Percentiles rank a stretch among this genome's conserved stretches.
Evolutionary conservation across 2,329 filamentous ascomycete species (phyloP).

Genomic region (Claviceps sp.): DNA sequence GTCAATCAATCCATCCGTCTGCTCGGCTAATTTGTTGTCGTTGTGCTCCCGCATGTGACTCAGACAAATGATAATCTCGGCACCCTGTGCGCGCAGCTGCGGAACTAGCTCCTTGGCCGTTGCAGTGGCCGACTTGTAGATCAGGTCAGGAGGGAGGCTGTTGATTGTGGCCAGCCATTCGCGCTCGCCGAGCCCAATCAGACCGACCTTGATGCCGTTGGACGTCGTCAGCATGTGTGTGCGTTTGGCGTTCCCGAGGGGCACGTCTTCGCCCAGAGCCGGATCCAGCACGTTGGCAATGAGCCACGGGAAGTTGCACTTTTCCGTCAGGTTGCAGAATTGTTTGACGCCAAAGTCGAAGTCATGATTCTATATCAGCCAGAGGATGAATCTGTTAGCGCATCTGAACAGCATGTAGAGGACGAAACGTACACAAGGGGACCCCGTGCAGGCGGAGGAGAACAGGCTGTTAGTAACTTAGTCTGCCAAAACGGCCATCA

Average conservation of each 20-base stretch:
- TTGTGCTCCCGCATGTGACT: slow-evolving; percentile 84
- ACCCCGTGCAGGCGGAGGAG: background rate
- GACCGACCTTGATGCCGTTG: slow-evolving; percentile 73
- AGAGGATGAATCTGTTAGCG: too few relatives aligned
- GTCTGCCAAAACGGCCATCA: background rate
- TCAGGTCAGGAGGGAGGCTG: slow-evolving; percentile 63
- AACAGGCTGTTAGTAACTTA: background rate
- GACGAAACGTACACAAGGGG: background rate
- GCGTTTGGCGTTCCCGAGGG: slow-evolving; percentile 62
- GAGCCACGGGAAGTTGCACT: slow-evolving; percentile 81
- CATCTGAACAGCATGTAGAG: background rate
- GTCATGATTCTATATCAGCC: slow-evolving; percentile 62
- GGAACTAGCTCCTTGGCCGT: slow-evolving; percentile 68
- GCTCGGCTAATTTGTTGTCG: slow-evolving; percentile 70
- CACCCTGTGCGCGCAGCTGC: slow-evolving; percentile 58
- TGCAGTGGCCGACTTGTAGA: slow-evolving; percentile 65
- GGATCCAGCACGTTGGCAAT: slow-evolving; percentile 81
- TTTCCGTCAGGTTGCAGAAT: slow-evolving; percentile 55
- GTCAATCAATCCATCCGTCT: slow-evolving; percentile 62
- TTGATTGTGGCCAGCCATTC: slow-evolving; percentile 90
- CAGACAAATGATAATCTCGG: slow-evolving; percentile 69
- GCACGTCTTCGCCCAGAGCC: slow-evolving; percentile 58
- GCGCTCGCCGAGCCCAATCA: slow-evolving; percentile 74
- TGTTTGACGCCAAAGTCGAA: slow-evolving; percentile 82
- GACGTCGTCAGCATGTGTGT: slow-evolving; percentile 67